Evolutionary conservation across 352 stramenopile genomes (phyloP), one percentile per base, ranked within the genome.

Genomic region (Pythium grandisporangium): DNA sequence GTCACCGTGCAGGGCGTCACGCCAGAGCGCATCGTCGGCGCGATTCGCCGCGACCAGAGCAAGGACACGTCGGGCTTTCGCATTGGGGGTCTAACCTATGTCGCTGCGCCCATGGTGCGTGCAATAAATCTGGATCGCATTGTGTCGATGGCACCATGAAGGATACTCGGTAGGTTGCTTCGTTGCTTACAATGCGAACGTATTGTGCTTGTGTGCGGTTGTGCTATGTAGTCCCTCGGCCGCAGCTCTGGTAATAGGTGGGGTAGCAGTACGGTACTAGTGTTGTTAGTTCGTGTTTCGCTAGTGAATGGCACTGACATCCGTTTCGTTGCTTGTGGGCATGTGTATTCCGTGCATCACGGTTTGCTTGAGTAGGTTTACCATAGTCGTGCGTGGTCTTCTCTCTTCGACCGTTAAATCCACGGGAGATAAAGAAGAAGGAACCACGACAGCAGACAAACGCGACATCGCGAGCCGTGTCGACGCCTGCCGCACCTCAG

Each of bases 81-180:
- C 32, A 53, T 89, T 6, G 73, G 78, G 5, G 42, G 74, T 34
- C 37, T 89, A 14, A 48, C 63, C 35, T 92, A 74, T 41, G 63
- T 75, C 13, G 45, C 53, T 2, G 30, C 42, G 0, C 75, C 75
- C 13, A 56, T 91, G 61, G 56, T 79, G 62, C 14, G 37, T 3
- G n/a, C 20, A 29, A n/a, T n/a, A n/a, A 11, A 20, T 38, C 14
- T 32, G 27, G 27, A 32, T 32, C 27, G 27, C 27, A 32, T 32
- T 14, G 8, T 32, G n/a, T n/a, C n/a, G n/a, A n/a, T n/a, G n/a
- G n/a, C n/a, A n/a, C n/a, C n/a, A n/a, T n/a, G n/a, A n/a, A n/a
- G n/a, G n/a, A n/a, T n/a, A n/a, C n/a, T n/a, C n/a, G n/a, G n/a
- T n/a, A n/a, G n/a, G n/a, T n/a, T n/a, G n/a, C n/a, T n/a, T n/a